Conservation (phyloP, 805 yeast species). For the Pichia sporocuriosa region DNA sequence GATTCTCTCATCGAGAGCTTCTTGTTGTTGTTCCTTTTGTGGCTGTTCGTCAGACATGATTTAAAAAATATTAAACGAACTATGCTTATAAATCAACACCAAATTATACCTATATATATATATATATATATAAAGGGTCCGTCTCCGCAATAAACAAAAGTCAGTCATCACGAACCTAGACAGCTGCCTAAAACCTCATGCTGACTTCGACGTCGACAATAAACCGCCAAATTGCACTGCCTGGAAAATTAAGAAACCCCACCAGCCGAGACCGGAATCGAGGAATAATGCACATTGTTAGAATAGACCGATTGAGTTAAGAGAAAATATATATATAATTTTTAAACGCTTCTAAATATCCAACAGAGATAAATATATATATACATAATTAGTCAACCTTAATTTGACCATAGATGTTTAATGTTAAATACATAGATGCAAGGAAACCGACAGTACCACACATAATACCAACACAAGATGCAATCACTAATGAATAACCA, state of each 20-base stretch:
- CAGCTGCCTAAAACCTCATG: too few relatives aligned
- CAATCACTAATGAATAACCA: slow-evolving; percentile 74
- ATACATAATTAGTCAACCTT: slow-evolving; percentile 52
- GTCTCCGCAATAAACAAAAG: too few relatives aligned
- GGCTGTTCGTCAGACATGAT: slow-evolving; percentile 11
- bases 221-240: slow-evolving; percentile 3
- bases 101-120: too few relatives aligned
- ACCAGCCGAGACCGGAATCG: background rate
- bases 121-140: too few relatives aligned
- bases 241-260: background rate
- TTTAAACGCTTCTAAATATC: too few relatives aligned
- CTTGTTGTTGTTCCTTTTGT: slow-evolving; percentile 2
- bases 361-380: background rate
- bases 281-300: background rate
- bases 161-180: too few relatives aligned
- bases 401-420: slow-evolving; percentile 75
- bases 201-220: too few relatives aligned
- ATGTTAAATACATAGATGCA: slow-evolving; percentile 64
- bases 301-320: background rate
- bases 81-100: too few relatives aligned
- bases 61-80: too few relatives aligned
- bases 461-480: slow-evolving; percentile 64
- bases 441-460: slow-evolving; percentile 88
- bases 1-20: slow-evolving; percentile 13
- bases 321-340: background rate